Percentiles rank a stretch among this genome's conserved stretches.
Evolutionary conservation across 441 rosid genomes (phyloP).

Genomic region (Sinapis alba): DNA sequence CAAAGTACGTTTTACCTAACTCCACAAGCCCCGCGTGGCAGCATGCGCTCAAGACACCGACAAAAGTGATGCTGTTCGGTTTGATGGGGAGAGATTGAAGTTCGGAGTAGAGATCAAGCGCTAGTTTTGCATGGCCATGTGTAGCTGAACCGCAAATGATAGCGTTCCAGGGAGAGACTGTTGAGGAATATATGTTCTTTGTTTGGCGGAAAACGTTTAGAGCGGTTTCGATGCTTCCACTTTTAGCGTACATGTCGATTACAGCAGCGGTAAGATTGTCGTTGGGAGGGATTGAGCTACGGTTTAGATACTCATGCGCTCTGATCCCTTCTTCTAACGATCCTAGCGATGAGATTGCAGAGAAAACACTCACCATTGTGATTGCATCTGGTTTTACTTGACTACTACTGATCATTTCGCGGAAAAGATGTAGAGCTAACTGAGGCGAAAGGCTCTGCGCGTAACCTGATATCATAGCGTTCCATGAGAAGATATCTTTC

Average conservation of each 20-base stretch:
- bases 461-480: slow-evolving; percentile 77
- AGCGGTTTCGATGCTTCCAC: slow-evolving; percentile 71
- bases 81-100: slow-evolving; percentile 53
- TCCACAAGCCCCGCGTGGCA: slow-evolving; percentile 74
- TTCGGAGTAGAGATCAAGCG: slow-evolving; percentile 61
- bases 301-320: slow-evolving; percentile 56
- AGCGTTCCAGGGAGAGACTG: slow-evolving; percentile 87
- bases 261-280: slow-evolving; percentile 76
- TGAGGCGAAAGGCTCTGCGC: slow-evolving; percentile 57
- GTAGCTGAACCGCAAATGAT: slow-evolving; percentile 77
- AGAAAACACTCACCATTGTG: slow-evolving; percentile 82
- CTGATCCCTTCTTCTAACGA: slow-evolving; percentile 58
- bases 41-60: slow-evolving; percentile 80
- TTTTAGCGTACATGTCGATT: slow-evolving; percentile 91
- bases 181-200: slow-evolving; percentile 39
- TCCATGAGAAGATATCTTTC: slow-evolving; percentile 86
- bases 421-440: slow-evolving; percentile 60
- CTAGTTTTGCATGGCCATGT: slow-evolving; percentile 69
- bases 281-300: slow-evolving; percentile 49
- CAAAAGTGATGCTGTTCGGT: slow-evolving; percentile 69
- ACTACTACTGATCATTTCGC: slow-evolving; percentile 56
- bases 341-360: slow-evolving; percentile 66
- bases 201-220: slow-evolving; percentile 57
- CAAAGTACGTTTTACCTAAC: slow-evolving; percentile 58
- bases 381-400: slow-evolving; percentile 58